Conservation (phyloP, 768 basidiomycete species). For the Royoungia palumana region DNA sequence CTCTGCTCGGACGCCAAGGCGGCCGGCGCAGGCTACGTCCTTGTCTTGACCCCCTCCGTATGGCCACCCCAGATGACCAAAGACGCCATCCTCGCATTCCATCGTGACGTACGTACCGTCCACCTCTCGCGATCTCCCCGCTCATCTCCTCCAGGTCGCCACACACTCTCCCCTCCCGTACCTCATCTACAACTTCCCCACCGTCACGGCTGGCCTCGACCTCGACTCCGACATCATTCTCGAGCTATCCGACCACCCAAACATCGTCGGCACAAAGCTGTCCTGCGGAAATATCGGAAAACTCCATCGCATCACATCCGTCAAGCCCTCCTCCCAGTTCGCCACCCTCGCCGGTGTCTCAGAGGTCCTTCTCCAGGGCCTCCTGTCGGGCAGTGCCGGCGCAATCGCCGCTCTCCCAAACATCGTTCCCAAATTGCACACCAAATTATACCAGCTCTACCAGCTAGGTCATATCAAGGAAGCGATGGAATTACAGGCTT, state of each 20-base stretch:
- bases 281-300: conserved; percentile 87
- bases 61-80: conserved; percentile 64
- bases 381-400: conserved; percentile 61
- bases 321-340: conserved; percentile 51
- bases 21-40: conserved; percentile 77
- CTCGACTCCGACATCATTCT: conserved; percentile 77
- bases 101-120: conserved; percentile 48
- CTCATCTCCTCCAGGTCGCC: conserved; percentile 48
- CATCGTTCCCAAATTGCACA: conserved; percentile 57
- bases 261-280: conserved; percentile 82
- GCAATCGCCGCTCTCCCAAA: conserved; percentile 65
- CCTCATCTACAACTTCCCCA: conserved; percentile 86
- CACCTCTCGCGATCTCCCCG: neutral
- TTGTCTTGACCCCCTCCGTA: conserved; percentile 71
- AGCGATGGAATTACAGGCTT: conserved; percentile 57
- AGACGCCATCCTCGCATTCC: conserved; percentile 63
- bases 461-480: conserved; percentile 52
- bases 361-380: conserved; percentile 62
- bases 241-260: conserved; percentile 69
- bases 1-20: conserved; percentile 71
- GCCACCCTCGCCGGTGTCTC: conserved; percentile 74
- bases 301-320: conserved; percentile 67
- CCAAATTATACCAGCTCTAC: conserved; percentile 45
- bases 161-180: conserved; percentile 64
- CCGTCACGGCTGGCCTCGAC: conserved; percentile 77